Evolutionary conservation across 2,329 filamentous ascomycete species (phyloP).

Genomic region (Xylaria sp.): DNA sequence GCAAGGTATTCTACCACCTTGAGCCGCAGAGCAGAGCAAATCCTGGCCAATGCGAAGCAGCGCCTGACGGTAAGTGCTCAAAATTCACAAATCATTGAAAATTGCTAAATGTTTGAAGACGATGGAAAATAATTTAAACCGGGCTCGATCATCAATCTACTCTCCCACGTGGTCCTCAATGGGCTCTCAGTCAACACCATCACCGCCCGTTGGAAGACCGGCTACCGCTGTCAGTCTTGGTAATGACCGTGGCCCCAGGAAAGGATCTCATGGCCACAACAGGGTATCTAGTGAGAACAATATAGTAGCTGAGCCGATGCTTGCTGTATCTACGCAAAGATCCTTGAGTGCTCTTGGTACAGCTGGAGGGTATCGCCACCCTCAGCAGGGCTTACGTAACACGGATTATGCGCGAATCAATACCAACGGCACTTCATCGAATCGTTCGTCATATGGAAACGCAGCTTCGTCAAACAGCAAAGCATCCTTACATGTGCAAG

Average conservation of each 20-base stretch:
- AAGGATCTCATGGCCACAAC: conserved; percentile 60
- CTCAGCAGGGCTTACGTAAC: conserved; percentile 57
- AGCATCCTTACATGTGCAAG: conserved; percentile 55
- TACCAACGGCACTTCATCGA: conserved; percentile 45
- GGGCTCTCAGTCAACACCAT: conserved; percentile 64
- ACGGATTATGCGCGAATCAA: conserved; percentile 54
- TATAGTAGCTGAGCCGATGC: conserved; percentile 57
- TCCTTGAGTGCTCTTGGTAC: conserved; percentile 73
- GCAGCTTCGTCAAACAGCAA: conserved; percentile 47
- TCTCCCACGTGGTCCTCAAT: conserved; percentile 53
- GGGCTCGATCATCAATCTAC: conserved; percentile 77
- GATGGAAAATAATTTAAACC: conserved; percentile 91
- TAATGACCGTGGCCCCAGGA: conserved; percentile 42
- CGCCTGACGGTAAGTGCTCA: conserved; percentile 77
- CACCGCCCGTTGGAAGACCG: conserved; percentile 59
- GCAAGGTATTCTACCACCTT: conserved; percentile 78
- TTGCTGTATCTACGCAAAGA: conserved; percentile 61
- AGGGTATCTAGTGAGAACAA: conserved; percentile 72
- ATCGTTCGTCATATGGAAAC: conserved; percentile 41
- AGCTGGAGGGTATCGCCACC: conserved; percentile 67
- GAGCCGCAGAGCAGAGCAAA: conserved; percentile 86
- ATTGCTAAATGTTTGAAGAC: conserved; percentile 65
- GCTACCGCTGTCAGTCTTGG: conserved; percentile 53
- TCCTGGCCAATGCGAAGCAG: conserved; percentile 91
- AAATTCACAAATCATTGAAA: not conserved